Evolutionary conservation across 2,329 filamentous ascomycete genomes (phyloP).

Genomic region (Diaporthe velutina): DNA sequence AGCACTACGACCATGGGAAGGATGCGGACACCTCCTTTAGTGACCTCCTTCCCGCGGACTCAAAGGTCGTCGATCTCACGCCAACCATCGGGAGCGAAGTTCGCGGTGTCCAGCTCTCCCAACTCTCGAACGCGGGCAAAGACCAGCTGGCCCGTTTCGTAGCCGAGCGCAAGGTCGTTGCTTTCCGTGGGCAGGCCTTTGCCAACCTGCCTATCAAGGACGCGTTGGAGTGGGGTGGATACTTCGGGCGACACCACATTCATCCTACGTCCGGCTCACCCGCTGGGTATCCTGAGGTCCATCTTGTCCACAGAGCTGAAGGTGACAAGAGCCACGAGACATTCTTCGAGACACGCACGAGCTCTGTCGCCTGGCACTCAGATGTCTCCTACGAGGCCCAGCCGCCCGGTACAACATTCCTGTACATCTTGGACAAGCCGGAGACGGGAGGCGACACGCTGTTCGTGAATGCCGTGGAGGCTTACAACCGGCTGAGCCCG

Average conservation of each 20-base stretch:
- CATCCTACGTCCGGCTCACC: conserved; percentile 80
- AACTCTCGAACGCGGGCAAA: conserved; percentile 72
- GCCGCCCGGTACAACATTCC: conserved; percentile 89
- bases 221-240: conserved; percentile 74
- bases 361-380: conserved; percentile 88
- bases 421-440: conserved; percentile 89
- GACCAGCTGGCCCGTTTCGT: conserved; percentile 79
- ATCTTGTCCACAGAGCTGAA: conserved; percentile 79
- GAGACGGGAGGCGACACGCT: conserved; percentile 86
- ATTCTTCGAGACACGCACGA: conserved; percentile 78
- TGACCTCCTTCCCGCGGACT: conserved; percentile 67
- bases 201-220: conserved; percentile 73
- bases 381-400: conserved; percentile 91
- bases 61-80: conserved; percentile 69
- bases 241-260: conserved; percentile 74
- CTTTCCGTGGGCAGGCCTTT: conserved; percentile 78
- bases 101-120: conserved; percentile 75
- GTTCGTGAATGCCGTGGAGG: conserved; percentile 83
- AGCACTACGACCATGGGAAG: conserved; percentile 77
- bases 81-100: conserved; percentile 78
- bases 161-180: conserved; percentile 77
- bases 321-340: conserved; percentile 71
- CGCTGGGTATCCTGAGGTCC: conserved; percentile 76
- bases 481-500: conserved; percentile 84
- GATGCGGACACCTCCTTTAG: conserved; percentile 74